These are phyloP conservation scores for Penicillium freii DNA, from an alignment of 2,329 filamentous ascomycete species.

Conservation along the genomic window DNA sequence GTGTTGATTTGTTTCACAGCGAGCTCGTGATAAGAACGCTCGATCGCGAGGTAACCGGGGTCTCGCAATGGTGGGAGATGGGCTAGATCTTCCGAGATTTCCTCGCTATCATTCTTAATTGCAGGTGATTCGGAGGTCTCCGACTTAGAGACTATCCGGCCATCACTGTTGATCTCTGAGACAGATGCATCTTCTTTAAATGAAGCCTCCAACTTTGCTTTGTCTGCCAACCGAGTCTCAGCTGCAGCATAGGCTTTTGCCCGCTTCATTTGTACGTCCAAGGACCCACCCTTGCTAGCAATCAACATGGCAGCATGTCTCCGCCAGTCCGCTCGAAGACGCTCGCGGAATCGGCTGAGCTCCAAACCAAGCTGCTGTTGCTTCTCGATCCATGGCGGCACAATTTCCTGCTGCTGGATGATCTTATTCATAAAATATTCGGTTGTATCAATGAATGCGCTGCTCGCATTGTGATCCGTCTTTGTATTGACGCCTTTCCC, in stretches of 20 bases:
- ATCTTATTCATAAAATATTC: constrained; percentile 99
- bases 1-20: constrained; percentile 75
- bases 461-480: constrained; percentile 76
- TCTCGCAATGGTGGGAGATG: constrained; percentile 71
- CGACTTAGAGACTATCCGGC: constrained; percentile 19
- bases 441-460: constrained; percentile 90
- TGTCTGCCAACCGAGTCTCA: constrained; percentile 52
- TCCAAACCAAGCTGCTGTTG: constrained; percentile 82
- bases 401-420: constrained; percentile 92
- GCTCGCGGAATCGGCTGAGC: constrained; percentile 65
- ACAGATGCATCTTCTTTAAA: constrained; percentile 14
- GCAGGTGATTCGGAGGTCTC: background rate
- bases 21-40: constrained; percentile 72
- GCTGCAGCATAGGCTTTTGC: constrained; percentile 74
- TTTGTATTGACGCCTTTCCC: constrained; percentile 69
- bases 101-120: constrained; percentile 6
- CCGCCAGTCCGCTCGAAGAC: constrained; percentile 80
- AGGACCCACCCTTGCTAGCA: constrained; percentile 69
- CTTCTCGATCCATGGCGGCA: constrained; percentile 98
- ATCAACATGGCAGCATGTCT: constrained; percentile 78
- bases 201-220: constrained; percentile 26
- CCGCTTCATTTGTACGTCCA: constrained; percentile 68
- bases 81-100: constrained; percentile 27
- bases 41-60: constrained; percentile 68
- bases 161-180: constrained; percentile 28